These are phyloP conservation scores for Trichaptum fuscoviolaceum DNA, from an alignment of 768 basidiomycete species.

Conservation along the genomic window DNA sequence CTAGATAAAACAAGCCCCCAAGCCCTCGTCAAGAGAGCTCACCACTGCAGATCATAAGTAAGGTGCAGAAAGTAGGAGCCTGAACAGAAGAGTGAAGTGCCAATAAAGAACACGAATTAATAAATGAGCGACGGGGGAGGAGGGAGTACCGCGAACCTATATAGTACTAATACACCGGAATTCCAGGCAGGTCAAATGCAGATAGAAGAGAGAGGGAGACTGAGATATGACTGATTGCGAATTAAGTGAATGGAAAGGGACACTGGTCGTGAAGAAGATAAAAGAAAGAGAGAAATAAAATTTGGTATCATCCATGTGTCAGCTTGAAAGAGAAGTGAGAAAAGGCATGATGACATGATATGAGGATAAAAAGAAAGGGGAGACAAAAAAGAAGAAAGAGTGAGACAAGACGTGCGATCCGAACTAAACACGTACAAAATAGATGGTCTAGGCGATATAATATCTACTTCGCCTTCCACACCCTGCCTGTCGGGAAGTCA, in stretches of 20 bases:
- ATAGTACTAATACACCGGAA: not conserved
- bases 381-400: not conserved
- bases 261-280: not conserved
- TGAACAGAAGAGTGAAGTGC: too few species aligned
- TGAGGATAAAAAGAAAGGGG: not conserved
- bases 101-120: not conserved
- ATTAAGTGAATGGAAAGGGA: not conserved
- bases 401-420: not conserved
- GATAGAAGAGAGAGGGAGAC: not conserved
- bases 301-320: not conserved
- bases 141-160: not conserved
- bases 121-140: not conserved
- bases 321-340: not conserved
- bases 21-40: too few species aligned
- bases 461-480: not conserved
- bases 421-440: not conserved
- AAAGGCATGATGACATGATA: not conserved
- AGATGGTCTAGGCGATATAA: not conserved
- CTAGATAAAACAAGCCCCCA: too few species aligned
- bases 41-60: too few species aligned
- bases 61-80: too few species aligned
- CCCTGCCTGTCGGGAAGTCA: not conserved
- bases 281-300: not conserved
- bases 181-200: not conserved
- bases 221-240: not conserved